Base-by-base conservation (phyloP, 2,329 filamentous ascomycete genomes). In the Domatiomyces globalis region DNA sequence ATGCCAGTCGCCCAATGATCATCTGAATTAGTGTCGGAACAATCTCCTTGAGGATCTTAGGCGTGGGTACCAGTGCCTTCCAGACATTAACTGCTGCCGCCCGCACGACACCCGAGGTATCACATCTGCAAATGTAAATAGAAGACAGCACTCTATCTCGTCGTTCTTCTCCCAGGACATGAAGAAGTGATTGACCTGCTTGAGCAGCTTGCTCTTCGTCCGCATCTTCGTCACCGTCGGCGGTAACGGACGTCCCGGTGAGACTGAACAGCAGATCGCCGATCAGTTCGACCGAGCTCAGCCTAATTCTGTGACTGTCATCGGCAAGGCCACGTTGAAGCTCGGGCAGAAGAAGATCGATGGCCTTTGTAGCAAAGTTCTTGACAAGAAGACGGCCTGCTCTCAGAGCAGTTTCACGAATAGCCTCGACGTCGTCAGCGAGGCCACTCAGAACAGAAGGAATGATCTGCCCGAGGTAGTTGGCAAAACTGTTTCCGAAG, bases 201-300 rank as follows among this genome's bases (percentile, higher is more conserved):
- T 96, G 89, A 62, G 82, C 84, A 44, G 83, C 85, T 52, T 74
- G 76, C 53, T 86, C 83, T 56, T 81, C 78, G 15, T 39, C 33
- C 57, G 92, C 85, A 59, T 92, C 85, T 49, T 87, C 84, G 46
- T 87, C 85, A 18, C 81, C 76, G 54, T 87, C 86, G 4, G 76
- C 74, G 60, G 84, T 87, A 51, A 81, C 85, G 62, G 79, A 94
- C 65, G 96, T 89, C 65, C 92, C 92, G 22, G 89, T 95, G 54
- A 98, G 84, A 66, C 95, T 98, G 78, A 98, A 98, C 20, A 98
- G 78, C 47, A 98, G 75, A 64, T 98, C 94, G 60, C 92, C 92
- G 51, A 98, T 90, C 56, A 98, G 77, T 71, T 98, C 92, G 54
- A 98, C 92, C 46, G 94, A 98, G 68, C 90, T 96, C 66, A 98